These are phyloP conservation scores for Jatropha curcas DNA, from an alignment of 345 rosid species.

Conservation along the genomic window DNA sequence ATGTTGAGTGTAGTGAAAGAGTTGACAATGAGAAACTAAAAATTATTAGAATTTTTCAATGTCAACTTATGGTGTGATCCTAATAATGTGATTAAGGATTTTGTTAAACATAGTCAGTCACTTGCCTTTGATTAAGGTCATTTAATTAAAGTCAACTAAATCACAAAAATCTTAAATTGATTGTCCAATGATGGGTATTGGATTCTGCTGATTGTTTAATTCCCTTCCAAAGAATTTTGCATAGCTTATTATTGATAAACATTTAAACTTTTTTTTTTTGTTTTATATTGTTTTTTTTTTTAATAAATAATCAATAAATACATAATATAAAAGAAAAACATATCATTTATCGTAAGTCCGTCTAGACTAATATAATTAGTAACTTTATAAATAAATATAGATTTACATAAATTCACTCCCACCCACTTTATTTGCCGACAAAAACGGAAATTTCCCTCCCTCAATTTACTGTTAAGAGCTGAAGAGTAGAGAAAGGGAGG, in stretches of 20 bases:
- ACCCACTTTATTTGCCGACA: not conserved
- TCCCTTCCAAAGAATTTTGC: not conserved
- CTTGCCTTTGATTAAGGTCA: not conserved
- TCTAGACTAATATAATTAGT: no score
- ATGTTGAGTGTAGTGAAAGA: not conserved
- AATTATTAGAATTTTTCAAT: no score
- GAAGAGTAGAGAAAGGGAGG: not conserved
- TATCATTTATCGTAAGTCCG: no score
- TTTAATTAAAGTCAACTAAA: constrained; percentile 6
- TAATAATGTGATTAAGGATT: constrained; percentile 3
- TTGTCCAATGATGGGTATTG: not conserved
- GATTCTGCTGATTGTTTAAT: not conserved
- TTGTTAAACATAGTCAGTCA: constrained; percentile 5
- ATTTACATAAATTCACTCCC: not conserved
- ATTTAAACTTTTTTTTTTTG: no score
- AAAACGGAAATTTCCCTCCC: constrained; percentile 4
- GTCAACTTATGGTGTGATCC: constrained; percentile 3
- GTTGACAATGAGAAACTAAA: constrained; percentile 2
- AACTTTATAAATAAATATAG: no score
- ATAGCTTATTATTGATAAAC: no score
- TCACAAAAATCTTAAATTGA: not conserved
- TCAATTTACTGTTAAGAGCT: not conserved
- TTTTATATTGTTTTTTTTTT: no score
- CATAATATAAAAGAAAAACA: no score
- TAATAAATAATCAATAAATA: not conserved